Base-by-base conservation (phyloP, 23 red algal species). In the Porphyridium purpureum region DNA sequence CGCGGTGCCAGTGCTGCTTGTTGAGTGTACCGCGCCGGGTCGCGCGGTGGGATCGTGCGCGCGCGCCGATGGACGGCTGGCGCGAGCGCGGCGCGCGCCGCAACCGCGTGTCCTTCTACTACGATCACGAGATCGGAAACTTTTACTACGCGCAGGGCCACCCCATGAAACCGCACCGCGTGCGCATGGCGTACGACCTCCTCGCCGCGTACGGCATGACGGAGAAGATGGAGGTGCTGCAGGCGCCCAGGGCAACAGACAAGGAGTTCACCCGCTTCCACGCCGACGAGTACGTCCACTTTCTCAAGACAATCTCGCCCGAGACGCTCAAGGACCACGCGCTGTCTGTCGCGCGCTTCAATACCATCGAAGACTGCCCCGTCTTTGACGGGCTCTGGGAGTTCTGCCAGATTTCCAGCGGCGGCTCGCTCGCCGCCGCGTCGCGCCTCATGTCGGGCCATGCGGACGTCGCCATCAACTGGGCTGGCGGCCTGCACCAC, bases 121-220 rank as follows among this genome's bases (percentile, higher is more conserved):
- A 81, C 33, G 84, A 92, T 66, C 19, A 54, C 21, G 57, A 62
- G 11, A 32, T 62, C 26, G 88, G 88, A 52, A 95, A 95, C 66
- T 95, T 69, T 32, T 95, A 95, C 59, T 95, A 95, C 47, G 81
- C 79, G 33, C 71, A 84, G 48, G 88, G 88, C 0, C 88, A 95
- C 42, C 88, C 88, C 17, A 95, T 95, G 88, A 95, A 95, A 53
- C 88, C 88, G 36, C 71, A 95, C 47, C 69, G 88, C 23, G 74
- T 95, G 73, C 79, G 88, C 28, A 95, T 95, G 88, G 76, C 79
- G 17, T 78, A 95, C 51, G 77, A 84, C 49, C 65, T 95, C 24
- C 69, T 95, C 33, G 66, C 81, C 11, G 61, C 88, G 2, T 95
- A 95, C 54, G 88, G 79, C 4, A 25, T 95, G 28, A 35, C 52